Evolutionary conservation across 345 rosid genomes (phyloP).

Genomic region (Ricinus communis): DNA sequence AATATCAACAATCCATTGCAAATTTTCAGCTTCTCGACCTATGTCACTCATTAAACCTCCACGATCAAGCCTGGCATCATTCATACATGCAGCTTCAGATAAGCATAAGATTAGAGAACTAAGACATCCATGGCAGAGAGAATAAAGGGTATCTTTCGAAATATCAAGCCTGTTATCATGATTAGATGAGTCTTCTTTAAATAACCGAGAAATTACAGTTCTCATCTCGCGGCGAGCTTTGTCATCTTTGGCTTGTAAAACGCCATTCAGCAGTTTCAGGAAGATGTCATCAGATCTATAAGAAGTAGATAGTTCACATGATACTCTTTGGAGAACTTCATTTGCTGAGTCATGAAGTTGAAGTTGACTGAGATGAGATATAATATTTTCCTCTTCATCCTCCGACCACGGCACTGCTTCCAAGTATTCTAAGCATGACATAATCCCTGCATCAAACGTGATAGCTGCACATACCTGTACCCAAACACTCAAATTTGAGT

Average conservation of each 20-base stretch:
- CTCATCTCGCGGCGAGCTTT: constrained; percentile 93
- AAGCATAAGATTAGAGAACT: constrained; percentile 72
- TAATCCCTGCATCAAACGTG: constrained; percentile 66
- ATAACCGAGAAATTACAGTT: constrained; percentile 58
- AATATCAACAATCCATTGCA: constrained; percentile 89
- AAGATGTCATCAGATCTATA: constrained; percentile 62
- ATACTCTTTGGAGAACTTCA: constrained; percentile 76
- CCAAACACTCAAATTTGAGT: constrained; percentile 4
- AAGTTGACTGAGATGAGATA: constrained; percentile 62
- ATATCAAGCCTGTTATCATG: constrained; percentile 43
- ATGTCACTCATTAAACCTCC: constrained; percentile 79
- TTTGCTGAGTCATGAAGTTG: constrained; percentile 54
- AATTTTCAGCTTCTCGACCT: constrained; percentile 82
- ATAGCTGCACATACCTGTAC: constrained; percentile 77
- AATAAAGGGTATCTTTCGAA: constrained; percentile 66
- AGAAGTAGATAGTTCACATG: constrained; percentile 56
- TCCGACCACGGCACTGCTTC: constrained; percentile 94
- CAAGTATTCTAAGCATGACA: constrained; percentile 74
- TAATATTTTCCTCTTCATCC: constrained; percentile 71
- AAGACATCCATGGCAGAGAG: constrained; percentile 75
- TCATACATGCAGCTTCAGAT: constrained; percentile 62
- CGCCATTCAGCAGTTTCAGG: constrained; percentile 58
- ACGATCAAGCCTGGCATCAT: constrained; percentile 52
- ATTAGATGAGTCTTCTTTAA: constrained; percentile 59
- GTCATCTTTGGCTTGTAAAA: constrained; percentile 83